Evolutionary conservation across 176 grass and related monocot species (phyloP), one percentile per base, ranked within the genome.

Genomic region (Aegilops longissima): DNA sequence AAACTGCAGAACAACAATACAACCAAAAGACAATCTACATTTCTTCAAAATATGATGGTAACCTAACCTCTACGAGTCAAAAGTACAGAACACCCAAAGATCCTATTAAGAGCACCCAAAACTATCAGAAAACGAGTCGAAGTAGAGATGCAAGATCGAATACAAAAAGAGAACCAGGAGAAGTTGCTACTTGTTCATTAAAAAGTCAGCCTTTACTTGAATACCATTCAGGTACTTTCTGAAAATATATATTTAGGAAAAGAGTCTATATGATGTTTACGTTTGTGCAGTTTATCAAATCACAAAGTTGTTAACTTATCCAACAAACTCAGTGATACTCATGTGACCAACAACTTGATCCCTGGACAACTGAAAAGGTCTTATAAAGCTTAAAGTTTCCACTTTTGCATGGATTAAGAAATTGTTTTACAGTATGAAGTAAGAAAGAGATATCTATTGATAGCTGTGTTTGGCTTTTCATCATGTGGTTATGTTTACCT

Each of bases 1-100:
- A 72, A 84, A 72, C 70, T 39, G 52, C 61, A 8, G 11, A 79
- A 83, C 8, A 64, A 62, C n/a, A 36, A 79, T 79, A 63, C 31
- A 36, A 61, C 59, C 54, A 79, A 9, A 74, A 75, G 44, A 63
- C 17, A 77, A n/a, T 76, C 73, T 51, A 76, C 24, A 58, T 77
- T 58, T 75, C 40, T 49, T 49, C 40, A 17, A 12, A 58, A 69
- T 36, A 5, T 69, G 66, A 49, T 49, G 71, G 14, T 17, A 47
- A 40, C n/a, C 9, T 8, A 27, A 47, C 44, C 42, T 44, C 42
- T 44, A 44, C 42, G 42, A 44, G 42, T 44, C 42, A 44, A 44
- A 47, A 74, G 12, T 47, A 47, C 23, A 47, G 13, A 25, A 74
- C 23, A 29, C 71, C 40, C 71, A 47, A 74, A 74, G 12, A 27